These are phyloP conservation scores for Cadophora gregata DNA, from an alignment of 2,329 filamentous ascomycete genomes.

Conservation along the genomic window DNA sequence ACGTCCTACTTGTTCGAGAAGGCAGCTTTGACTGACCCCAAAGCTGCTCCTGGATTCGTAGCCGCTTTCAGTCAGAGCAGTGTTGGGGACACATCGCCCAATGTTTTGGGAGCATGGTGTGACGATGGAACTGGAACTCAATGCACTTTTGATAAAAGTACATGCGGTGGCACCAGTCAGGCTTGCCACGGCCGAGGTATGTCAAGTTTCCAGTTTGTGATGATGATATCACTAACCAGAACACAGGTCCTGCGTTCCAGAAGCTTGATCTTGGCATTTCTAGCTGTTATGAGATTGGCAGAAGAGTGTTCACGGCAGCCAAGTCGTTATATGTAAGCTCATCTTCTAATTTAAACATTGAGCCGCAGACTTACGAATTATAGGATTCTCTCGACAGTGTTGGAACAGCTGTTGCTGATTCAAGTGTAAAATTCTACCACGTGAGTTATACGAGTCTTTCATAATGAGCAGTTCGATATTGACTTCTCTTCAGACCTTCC, in stretches of 20 bases:
- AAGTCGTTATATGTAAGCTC: slow-evolving; percentile 57
- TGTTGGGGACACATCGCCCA: slow-evolving; percentile 89
- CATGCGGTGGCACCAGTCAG: slow-evolving; percentile 72
- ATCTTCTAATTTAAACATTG: neutral
- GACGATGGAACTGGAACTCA: slow-evolving; percentile 78
- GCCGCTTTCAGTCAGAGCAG: slow-evolving; percentile 92
- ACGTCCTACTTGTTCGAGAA: slow-evolving; percentile 85
- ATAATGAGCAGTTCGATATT: neutral
- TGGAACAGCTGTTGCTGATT: slow-evolving; percentile 58
- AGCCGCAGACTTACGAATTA: neutral
- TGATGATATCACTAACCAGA: neutral
- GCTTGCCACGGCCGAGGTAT: slow-evolving; percentile 70
- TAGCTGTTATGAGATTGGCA: slow-evolving; percentile 78
- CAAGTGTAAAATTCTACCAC: slow-evolving; percentile 79
- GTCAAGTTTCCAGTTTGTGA: neutral
- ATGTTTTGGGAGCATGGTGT: slow-evolving; percentile 84
- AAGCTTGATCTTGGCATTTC: slow-evolving; percentile 73
- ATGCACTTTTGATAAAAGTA: slow-evolving; percentile 81
- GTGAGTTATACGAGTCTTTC: slow-evolving; percentile 9
- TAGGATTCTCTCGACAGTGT: slow-evolving; percentile 41
- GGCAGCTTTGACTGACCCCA: slow-evolving; percentile 59
- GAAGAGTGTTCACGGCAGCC: slow-evolving; percentile 69
- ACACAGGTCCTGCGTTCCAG: slow-evolving; percentile 65
- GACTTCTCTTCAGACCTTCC: slow-evolving; percentile 60
- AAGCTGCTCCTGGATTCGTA: slow-evolving; percentile 74